These are phyloP conservation scores for Teunomyces aglyptinius DNA, from an alignment of 805 yeast genomes.

Conservation along the genomic window DNA sequence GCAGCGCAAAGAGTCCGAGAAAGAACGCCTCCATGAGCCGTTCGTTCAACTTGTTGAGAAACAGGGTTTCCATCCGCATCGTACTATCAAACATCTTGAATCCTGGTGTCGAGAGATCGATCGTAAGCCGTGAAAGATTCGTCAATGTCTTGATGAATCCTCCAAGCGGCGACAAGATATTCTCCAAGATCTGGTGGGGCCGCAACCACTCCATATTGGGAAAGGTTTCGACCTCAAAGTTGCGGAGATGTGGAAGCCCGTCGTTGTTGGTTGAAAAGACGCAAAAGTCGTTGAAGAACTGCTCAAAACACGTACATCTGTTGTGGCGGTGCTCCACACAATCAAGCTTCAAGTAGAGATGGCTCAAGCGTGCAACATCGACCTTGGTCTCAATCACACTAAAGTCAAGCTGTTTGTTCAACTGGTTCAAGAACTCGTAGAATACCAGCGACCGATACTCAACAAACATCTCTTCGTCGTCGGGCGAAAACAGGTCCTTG, in stretches of 20 bases:
- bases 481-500: constrained; percentile 16
- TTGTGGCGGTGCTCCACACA: constrained; percentile 25
- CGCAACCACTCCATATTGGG: constrained; percentile 36
- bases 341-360: constrained; percentile 28
- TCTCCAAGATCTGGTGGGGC: constrained; percentile 32
- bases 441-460: no score
- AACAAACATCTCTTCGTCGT: constrained; percentile 9
- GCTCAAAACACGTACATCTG: constrained; percentile 26
- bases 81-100: constrained; percentile 36
- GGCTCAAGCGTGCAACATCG: constrained; percentile 20
- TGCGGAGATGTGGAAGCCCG: constrained; percentile 30
- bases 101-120: constrained; percentile 35
- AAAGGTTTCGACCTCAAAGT: constrained; percentile 29
- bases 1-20: constrained; percentile 18
- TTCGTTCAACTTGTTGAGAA: constrained; percentile 33
- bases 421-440: constrained; percentile 9
- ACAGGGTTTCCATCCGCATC: constrained; percentile 26
- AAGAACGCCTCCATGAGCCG: constrained; percentile 37
- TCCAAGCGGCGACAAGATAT: constrained; percentile 31
- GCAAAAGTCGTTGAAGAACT: constrained; percentile 27
- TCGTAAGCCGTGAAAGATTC: constrained; percentile 21
- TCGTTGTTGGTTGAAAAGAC: constrained; percentile 16
- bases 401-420: constrained; percentile 23
- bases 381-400: constrained; percentile 20
- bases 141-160: constrained; percentile 24